Conservation (phyloP, 805 yeast genomes). For the Wickerhamiella parazyma region DNA sequence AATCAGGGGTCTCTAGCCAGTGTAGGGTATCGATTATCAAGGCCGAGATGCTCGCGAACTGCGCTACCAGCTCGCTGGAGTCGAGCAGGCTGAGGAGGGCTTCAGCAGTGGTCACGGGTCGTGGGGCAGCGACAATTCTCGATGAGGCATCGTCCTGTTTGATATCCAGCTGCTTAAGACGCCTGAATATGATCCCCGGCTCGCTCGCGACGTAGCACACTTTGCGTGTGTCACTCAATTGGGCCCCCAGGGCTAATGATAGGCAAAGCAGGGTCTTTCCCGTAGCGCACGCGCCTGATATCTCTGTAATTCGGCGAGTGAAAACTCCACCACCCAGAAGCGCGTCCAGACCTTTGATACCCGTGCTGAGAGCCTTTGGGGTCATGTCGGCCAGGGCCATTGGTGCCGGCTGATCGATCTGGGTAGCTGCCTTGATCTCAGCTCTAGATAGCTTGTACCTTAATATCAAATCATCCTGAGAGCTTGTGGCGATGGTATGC, state of each 20-base stretch:
- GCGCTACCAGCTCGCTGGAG: background rate
- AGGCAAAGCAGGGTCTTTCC: slow-evolving; percentile 76
- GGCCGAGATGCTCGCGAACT: background rate
- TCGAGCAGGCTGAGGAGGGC: background rate
- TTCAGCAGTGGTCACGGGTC: background rate
- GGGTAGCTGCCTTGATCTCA: background rate
- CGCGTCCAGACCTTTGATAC: slow-evolving; percentile 38
- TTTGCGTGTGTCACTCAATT: slow-evolving; percentile 28
- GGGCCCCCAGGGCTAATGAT: slow-evolving; percentile 50
- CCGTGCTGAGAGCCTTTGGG: slow-evolving; percentile 19
- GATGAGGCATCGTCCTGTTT: background rate
- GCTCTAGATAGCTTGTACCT: slow-evolving; percentile 4
- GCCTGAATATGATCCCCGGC: background rate
- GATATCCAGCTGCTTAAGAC: background rate
- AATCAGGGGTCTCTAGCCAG: background rate
- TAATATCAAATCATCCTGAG: slow-evolving; percentile 13
- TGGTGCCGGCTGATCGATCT: background rate
- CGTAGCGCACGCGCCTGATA: slow-evolving; percentile 71
- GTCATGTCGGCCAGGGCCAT: background rate
- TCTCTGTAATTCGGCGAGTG: slow-evolving; percentile 48
- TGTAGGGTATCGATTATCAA: slow-evolving; percentile 2
- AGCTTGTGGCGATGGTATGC: slow-evolving; percentile 5
- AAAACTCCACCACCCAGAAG: slow-evolving; percentile 44
- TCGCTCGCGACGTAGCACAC: background rate
- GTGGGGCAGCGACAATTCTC: background rate